Conservation (phyloP, 2,329 filamentous ascomycete species). For the Xylaria sp. region DNA sequence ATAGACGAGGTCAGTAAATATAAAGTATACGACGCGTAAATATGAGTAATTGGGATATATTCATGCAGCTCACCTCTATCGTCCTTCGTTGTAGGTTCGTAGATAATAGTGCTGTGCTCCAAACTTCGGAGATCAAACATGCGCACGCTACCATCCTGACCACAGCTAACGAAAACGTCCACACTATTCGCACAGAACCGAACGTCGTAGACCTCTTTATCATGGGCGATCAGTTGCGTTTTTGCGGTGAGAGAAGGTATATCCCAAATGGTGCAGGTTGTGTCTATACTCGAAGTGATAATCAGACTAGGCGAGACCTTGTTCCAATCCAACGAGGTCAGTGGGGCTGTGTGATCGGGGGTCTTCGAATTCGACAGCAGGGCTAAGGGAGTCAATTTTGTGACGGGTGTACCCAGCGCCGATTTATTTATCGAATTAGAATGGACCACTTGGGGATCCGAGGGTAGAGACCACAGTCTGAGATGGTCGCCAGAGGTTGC, state of each 20-base stretch:
- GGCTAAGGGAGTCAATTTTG: slow-evolving; percentile 87
- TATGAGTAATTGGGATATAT: background rate
- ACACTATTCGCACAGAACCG: slow-evolving; percentile 96
- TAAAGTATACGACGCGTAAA: background rate
- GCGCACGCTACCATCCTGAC: slow-evolving; percentile 91
- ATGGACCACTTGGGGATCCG: slow-evolving; percentile 52
- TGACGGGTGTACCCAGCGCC: slow-evolving; percentile 51
- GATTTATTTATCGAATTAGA: slow-evolving; percentile 65
- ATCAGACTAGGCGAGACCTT: slow-evolving; percentile 94
- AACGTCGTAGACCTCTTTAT: slow-evolving; percentile 98
- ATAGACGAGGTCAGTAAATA: slow-evolving; percentile 5
- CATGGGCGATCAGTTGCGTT: slow-evolving; percentile 95
- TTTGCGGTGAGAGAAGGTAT: slow-evolving; percentile 97
- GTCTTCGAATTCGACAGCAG: slow-evolving; percentile 97
- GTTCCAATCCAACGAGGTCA: slow-evolving; percentile 98
- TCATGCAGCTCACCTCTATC: slow-evolving; percentile 52
- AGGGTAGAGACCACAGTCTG: slow-evolving; percentile 85
- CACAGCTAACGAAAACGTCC: slow-evolving; percentile 98
- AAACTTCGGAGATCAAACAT: slow-evolving; percentile 98
- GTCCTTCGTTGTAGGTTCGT: slow-evolving; percentile 89
- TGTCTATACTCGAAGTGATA: slow-evolving; percentile 98
- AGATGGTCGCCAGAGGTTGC: slow-evolving; percentile 94
- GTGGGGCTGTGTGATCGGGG: slow-evolving; percentile 91
- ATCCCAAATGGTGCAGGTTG: slow-evolving; percentile 99
- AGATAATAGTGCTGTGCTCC: slow-evolving; percentile 98